Evolutionary conservation across 768 basidiomycete genomes (phyloP).

Genomic region (Ramaria sp.): DNA sequence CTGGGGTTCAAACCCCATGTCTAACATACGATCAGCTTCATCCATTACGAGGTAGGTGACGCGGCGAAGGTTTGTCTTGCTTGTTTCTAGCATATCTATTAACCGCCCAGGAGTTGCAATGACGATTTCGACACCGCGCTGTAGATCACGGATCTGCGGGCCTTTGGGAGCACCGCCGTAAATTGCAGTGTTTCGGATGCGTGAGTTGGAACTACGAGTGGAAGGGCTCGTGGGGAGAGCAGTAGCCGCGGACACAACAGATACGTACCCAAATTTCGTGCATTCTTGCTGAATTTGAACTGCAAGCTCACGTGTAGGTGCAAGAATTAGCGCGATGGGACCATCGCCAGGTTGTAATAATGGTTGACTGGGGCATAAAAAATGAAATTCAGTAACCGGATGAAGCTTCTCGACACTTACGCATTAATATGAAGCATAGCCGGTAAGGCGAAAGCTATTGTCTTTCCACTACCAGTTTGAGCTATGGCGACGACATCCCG

Average conservation of each 20-base stretch:
- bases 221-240: slow-evolving; percentile 4
- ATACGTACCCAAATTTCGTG: slow-evolving; percentile 84
- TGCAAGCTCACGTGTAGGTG: slow-evolving; percentile 95
- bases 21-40: slow-evolving; percentile 99
- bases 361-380: slow-evolving; percentile 86
- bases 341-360: slow-evolving; percentile 90
- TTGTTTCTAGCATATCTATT: slow-evolving; percentile 96
- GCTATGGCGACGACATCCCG: slow-evolving; percentile 94
- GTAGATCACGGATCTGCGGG: slow-evolving; percentile 94
- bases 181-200: slow-evolving; percentile 96
- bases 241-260: slow-evolving; percentile 3
- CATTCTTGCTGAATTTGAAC: slow-evolving; percentile 99
- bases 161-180: slow-evolving; percentile 99
- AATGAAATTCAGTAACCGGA: no score
- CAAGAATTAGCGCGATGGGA: slow-evolving; percentile 92
- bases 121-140: slow-evolving; percentile 93
- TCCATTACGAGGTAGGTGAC: slow-evolving; percentile 99
- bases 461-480: slow-evolving; percentile 98
- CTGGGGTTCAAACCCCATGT: slow-evolving; percentile 99
- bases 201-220: slow-evolving; percentile 60
- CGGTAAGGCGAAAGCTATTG: slow-evolving; percentile 94
- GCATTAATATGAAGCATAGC: slow-evolving; percentile 99
- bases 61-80: slow-evolving; percentile 92
- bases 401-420: slow-evolving; percentile 44
- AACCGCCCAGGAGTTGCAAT: slow-evolving; percentile 99